Conservation (phyloP, 2,329 filamentous ascomycete species). For the Diaporthe capsici region DNA sequence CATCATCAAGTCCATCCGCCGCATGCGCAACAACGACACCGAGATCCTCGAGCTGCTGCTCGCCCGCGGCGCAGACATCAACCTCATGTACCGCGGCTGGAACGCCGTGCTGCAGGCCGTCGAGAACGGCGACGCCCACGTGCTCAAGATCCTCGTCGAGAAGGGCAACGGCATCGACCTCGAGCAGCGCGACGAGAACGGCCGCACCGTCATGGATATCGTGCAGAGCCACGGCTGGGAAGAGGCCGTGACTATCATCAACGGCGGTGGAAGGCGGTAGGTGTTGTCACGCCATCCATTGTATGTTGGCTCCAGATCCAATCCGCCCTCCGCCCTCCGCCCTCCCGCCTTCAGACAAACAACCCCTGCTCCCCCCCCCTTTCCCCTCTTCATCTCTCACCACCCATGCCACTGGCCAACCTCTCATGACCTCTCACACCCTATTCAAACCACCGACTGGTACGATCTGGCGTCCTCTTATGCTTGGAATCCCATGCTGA, state of each 20-base stretch:
- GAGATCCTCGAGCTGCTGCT: conserved; percentile 75
- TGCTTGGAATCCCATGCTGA: not conserved
- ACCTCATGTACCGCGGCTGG: conserved; percentile 77
- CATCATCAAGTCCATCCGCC: conserved; percentile 77
- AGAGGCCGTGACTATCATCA: conserved; percentile 66
- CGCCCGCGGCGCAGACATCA: conserved; percentile 75
- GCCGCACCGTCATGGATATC: conserved; percentile 65
- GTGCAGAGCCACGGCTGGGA: conserved; percentile 71
- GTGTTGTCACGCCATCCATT: conserved; percentile 28
- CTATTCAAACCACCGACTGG: not conserved
- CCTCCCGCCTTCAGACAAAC: not conserved
- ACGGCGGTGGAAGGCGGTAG: conserved; percentile 41
- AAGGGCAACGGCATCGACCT: conserved; percentile 45
- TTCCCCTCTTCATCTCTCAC: not conserved
- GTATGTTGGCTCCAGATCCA: conserved; percentile 28
- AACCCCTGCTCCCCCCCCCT: not conserved
- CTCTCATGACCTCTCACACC: not conserved
- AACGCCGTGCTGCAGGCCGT: conserved; percentile 76
- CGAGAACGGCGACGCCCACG: conserved; percentile 71
- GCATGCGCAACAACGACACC: conserved; percentile 68
- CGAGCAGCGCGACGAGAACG: conserved; percentile 47
- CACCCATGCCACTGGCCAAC: not conserved
- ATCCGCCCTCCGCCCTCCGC: not conserved
- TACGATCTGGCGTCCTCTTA: conserved; percentile 18
- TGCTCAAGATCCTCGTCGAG: conserved; percentile 66